Percentiles rank a stretch among this genome's conserved stretches.
These are phyloP conservation scores for Papiliotrema laurentii DNA, from an alignment of 1,284 basidiomycete genomes.

Conservation along the genomic window DNA sequence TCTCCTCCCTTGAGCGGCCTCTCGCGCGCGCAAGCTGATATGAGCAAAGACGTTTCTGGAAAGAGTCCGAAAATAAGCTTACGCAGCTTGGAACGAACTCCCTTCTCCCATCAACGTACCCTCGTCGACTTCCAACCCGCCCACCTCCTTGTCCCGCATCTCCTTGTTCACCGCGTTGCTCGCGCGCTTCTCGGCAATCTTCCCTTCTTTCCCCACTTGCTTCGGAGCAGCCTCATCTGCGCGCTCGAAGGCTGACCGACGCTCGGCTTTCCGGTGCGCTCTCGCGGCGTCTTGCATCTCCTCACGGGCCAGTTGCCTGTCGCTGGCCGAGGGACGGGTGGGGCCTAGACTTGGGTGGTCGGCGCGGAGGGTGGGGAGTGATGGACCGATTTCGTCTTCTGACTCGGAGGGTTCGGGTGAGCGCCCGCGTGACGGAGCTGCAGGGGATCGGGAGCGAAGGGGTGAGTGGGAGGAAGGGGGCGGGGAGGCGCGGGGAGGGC, in stretches of 20 bases:
- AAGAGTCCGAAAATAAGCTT: slow-evolving; percentile 11
- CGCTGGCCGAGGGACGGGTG: slow-evolving; percentile 26
- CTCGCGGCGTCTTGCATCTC: slow-evolving; percentile 17
- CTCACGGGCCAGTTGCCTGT: slow-evolving; percentile 42
- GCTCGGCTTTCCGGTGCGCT: slow-evolving; percentile 21
- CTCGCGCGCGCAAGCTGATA: slow-evolving; percentile 32
- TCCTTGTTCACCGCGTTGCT: slow-evolving; percentile 41
- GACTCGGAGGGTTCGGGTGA: background rate
- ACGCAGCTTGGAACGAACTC: slow-evolving; percentile 42
- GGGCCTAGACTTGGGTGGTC: slow-evolving; percentile 14
- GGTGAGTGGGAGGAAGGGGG: slow-evolving; percentile 16
- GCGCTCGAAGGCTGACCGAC: slow-evolving; percentile 18
- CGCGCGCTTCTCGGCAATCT: slow-evolving; percentile 42
- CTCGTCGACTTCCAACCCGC: slow-evolving; percentile 44
- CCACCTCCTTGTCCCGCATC: slow-evolving; percentile 41
- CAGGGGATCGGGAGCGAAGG: slow-evolving; percentile 7
- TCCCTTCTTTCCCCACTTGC: slow-evolving; percentile 40
- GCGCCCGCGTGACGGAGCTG: background rate
- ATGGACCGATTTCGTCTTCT: slow-evolving; percentile 4
- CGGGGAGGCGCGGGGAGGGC: slow-evolving; percentile 14
- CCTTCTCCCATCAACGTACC: slow-evolving; percentile 39
- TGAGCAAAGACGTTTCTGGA: background rate
- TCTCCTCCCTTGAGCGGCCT: slow-evolving; percentile 32
- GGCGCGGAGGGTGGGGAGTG: slow-evolving; percentile 1
- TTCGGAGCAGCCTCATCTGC: slow-evolving; percentile 42